phyloP scores from a whole-genome alignment of 805 yeast species.

The Wickerhamiella nectarea region DNA sequence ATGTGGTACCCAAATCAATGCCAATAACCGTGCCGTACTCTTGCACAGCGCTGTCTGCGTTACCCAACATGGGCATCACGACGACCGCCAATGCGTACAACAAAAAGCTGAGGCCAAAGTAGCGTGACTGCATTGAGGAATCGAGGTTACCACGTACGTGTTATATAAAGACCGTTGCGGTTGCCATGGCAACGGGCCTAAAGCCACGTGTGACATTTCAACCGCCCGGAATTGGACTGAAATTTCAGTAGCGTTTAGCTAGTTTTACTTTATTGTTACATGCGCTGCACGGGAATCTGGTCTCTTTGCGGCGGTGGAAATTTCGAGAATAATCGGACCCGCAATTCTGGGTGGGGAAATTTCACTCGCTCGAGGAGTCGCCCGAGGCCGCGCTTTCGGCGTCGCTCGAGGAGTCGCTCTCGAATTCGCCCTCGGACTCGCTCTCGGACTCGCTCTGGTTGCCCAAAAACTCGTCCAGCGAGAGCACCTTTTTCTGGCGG shows the following conservation, averaged over 20 bases:
- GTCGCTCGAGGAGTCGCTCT: background rate
- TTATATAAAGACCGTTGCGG: conserved; percentile 1
- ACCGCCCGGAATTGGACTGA: background rate
- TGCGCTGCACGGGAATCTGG: background rate
- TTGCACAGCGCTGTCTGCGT: conserved; percentile 26
- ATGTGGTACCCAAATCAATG: conserved; percentile 94
- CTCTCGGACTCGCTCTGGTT: background rate
- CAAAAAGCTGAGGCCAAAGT: conserved; percentile 16
- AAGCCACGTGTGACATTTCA: background rate
- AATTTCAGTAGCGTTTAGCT: background rate
- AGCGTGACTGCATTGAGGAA: conserved; percentile 5
- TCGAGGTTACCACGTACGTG: background rate
- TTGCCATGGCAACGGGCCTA: conserved; percentile 4
- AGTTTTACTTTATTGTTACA: background rate
- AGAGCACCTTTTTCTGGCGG: conserved; percentile 2
- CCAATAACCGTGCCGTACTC: conserved; percentile 53
- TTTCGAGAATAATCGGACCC: background rate
- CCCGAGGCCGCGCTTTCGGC: background rate
- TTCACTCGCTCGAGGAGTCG: background rate
- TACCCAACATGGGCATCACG: conserved; percentile 26
- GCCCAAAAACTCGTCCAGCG: conserved; percentile 3
- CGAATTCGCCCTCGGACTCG: background rate
- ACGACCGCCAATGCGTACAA: conserved; percentile 26
- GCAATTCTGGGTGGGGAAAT: no score
- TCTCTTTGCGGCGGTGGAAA: background rate